phyloP scores from a whole-genome alignment of 495 filamentous ascomycete genomes.

The Pseudomonodictys pantanalensis region DNA sequence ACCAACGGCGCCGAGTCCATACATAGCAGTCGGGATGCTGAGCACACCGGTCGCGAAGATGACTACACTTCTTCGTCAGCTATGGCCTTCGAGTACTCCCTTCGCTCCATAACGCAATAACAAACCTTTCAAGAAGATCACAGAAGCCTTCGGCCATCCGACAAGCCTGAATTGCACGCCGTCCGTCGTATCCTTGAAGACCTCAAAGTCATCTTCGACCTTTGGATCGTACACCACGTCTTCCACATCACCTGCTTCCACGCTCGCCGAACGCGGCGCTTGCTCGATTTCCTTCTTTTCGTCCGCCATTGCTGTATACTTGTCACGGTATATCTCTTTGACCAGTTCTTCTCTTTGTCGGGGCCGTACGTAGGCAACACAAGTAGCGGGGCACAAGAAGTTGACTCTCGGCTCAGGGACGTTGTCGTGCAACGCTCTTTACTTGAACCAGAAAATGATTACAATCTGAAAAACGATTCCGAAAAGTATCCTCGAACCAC shows the following conservation, averaged over 20 bases:
- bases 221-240: slow-evolving; percentile 12
- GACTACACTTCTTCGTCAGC: not conserved
- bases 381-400: too few relatives aligned
- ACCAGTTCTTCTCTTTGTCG: too few relatives aligned
- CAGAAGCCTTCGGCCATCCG: slow-evolving; percentile 54
- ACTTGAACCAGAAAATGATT: too few relatives aligned
- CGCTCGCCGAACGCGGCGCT: not conserved
- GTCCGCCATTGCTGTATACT: not conserved
- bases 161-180: slow-evolving; percentile 58
- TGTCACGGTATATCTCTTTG: not conserved
- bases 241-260: slow-evolving; percentile 7
- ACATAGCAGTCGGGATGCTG: slow-evolving; percentile 43
- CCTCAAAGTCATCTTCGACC: slow-evolving; percentile 44
- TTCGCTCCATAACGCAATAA: not conserved
- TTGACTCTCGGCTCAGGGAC: too few relatives aligned
- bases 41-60: slow-evolving; percentile 34
- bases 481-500: too few relatives aligned
- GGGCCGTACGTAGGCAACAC: too few relatives aligned
- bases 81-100: not conserved
- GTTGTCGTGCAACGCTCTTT: too few relatives aligned
- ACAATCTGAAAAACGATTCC: too few relatives aligned
- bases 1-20: slow-evolving; percentile 42
- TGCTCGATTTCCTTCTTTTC: slow-evolving; percentile 16
- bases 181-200: slow-evolving; percentile 52
- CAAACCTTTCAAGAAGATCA: slow-evolving; percentile 55